Conservation (phyloP, 768 basidiomycete species). For the Neoboletus brunneissimus region DNA sequence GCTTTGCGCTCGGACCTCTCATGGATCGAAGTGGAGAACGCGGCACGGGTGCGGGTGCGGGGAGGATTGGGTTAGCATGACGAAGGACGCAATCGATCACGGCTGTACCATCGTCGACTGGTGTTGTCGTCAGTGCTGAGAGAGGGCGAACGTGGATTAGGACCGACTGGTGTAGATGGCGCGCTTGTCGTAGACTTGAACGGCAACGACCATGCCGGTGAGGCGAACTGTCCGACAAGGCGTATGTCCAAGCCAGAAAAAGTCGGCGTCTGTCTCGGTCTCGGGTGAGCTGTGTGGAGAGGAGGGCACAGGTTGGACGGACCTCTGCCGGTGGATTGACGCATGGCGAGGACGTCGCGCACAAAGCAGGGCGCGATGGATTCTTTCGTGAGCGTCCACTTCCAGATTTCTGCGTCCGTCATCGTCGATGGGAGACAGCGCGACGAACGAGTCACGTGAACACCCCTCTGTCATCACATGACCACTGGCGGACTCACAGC, state of each 20-base stretch:
- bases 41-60: neutral
- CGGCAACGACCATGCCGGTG: slow-evolving; percentile 63
- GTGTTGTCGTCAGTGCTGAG: neutral
- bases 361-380: slow-evolving; percentile 56
- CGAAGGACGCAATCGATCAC: slow-evolving; percentile 65
- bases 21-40: slow-evolving; percentile 8
- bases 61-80: slow-evolving; percentile 32
- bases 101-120: slow-evolving; percentile 78
- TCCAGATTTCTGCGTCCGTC: slow-evolving; percentile 29
- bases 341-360: slow-evolving; percentile 50
- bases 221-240: slow-evolving; percentile 66
- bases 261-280: slow-evolving; percentile 45
- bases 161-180: slow-evolving; percentile 54
- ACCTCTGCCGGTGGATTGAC: slow-evolving; percentile 35
- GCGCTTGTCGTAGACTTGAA: slow-evolving; percentile 57
- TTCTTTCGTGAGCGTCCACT: slow-evolving; percentile 57
- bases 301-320: neutral
- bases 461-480: neutral
- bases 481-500: no score
- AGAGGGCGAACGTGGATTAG: neutral
- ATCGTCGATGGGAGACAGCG: neutral
- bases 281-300: neutral
- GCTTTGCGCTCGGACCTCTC: slow-evolving; percentile 2
- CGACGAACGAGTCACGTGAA: no score
- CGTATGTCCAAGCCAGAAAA: slow-evolving; percentile 67